phyloP scores from a whole-genome alignment of 441 rosid species.

The Arabidopsis hybrid region DNA sequence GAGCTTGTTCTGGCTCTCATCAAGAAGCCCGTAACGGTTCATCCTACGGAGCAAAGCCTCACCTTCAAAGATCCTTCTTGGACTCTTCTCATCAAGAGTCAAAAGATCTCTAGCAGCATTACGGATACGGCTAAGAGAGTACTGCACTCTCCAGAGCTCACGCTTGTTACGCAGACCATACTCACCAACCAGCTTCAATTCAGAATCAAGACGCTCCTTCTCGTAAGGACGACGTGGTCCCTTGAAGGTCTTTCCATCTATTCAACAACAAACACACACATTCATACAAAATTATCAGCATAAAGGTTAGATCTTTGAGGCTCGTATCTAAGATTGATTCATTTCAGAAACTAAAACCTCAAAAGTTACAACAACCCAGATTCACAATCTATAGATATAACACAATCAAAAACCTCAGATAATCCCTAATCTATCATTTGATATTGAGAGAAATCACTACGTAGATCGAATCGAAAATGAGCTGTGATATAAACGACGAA shows the following conservation, averaged over 20 bases:
- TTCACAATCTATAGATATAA: not conserved
- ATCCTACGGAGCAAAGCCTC: slow-evolving; percentile 87
- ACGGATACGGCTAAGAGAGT: slow-evolving; percentile 79
- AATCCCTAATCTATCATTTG: not conserved
- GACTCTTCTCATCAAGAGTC: slow-evolving; percentile 87
- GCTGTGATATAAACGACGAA: not conserved
- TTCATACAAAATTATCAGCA: slow-evolving; percentile 2
- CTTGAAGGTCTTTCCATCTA: slow-evolving; percentile 96
- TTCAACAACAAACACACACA: not conserved
- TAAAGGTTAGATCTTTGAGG: not conserved
- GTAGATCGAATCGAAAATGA: not conserved
- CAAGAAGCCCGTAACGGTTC: slow-evolving; percentile 81
- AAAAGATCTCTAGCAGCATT: slow-evolving; percentile 87
- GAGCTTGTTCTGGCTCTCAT: slow-evolving; percentile 88
- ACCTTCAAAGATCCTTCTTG: slow-evolving; percentile 82
- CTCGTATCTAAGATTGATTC: no score
- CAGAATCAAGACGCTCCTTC: slow-evolving; percentile 90
- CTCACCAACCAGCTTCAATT: slow-evolving; percentile 81
- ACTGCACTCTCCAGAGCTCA: slow-evolving; percentile 95
- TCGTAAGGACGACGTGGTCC: slow-evolving; percentile 93
- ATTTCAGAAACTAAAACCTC: no score
- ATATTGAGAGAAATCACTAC: not conserved
- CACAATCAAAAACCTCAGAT: not conserved
- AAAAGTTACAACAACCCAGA: not conserved
- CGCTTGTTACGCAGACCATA: slow-evolving; percentile 86